Percentiles rank a stretch among this genome's conserved stretches.
These are phyloP conservation scores for Chlorencoelia australis DNA, from an alignment of 2,329 filamentous ascomycete genomes.

Conservation along the genomic window DNA sequence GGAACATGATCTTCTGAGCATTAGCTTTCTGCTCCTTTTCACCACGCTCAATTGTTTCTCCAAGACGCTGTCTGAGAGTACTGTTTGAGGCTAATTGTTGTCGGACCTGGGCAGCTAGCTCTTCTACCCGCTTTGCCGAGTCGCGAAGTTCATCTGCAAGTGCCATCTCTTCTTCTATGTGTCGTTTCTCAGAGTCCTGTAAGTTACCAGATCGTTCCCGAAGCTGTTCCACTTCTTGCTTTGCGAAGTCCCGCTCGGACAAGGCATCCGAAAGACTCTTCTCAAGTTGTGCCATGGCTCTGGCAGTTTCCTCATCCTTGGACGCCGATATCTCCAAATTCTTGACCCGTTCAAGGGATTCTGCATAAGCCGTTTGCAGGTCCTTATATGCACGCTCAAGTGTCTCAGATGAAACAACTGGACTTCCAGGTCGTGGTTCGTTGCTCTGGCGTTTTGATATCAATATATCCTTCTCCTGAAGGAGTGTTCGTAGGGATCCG, in stretches of 20 bases:
- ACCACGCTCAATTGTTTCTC: constrained; percentile 70
- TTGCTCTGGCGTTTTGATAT: constrained; percentile 47
- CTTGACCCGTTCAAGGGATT: constrained; percentile 57
- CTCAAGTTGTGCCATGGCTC: constrained; percentile 56
- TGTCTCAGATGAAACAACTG: constrained; percentile 56
- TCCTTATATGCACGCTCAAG: constrained; percentile 66
- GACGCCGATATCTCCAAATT: constrained; percentile 44
- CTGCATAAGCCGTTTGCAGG: constrained; percentile 59
- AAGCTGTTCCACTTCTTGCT: constrained; percentile 52
- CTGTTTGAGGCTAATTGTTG: constrained; percentile 72
- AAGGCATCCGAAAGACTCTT: constrained; percentile 58
- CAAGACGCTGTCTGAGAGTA: constrained; percentile 63
- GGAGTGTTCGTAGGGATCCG: constrained; percentile 63
- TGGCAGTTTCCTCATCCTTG: constrained; percentile 47
- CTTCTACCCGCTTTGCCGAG: constrained; percentile 68
- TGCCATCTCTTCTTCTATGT: constrained; percentile 49
- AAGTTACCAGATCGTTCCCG: constrained; percentile 50
- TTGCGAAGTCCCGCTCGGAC: constrained; percentile 62
- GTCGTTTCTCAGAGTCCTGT: constrained; percentile 44
- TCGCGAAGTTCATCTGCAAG: constrained; percentile 61
- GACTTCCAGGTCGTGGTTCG: constrained; percentile 29
- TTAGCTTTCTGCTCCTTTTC: constrained; percentile 76
- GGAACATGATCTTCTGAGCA: constrained; percentile 68
- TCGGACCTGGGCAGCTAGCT: constrained; percentile 68
- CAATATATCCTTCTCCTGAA: constrained; percentile 74